phyloP scores from a whole-genome alignment of 1,284 basidiomycete genomes.

The Boletus holoroseus region DNA sequence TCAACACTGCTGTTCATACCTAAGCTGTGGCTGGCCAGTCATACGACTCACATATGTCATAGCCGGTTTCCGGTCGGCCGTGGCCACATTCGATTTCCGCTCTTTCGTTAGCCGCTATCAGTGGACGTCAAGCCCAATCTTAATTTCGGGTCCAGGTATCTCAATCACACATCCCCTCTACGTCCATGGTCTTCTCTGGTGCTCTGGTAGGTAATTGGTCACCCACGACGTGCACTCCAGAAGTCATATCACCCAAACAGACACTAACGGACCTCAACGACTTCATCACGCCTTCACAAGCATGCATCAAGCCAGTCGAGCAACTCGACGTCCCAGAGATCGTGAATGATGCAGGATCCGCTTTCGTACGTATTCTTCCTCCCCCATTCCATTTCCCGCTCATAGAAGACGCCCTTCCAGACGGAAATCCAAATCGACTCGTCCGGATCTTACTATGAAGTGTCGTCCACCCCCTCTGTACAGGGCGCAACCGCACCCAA shows the following conservation, averaged over 20 bases:
- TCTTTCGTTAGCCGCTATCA: not conserved
- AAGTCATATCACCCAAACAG: constrained; percentile 35
- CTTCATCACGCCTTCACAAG: constrained; percentile 95
- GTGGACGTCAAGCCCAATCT: not conserved
- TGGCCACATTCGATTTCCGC: constrained; percentile 2
- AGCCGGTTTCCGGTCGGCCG: not conserved
- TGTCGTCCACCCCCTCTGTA: constrained; percentile 35
- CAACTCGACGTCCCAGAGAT: constrained; percentile 48
- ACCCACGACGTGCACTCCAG: not conserved
- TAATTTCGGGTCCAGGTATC: not conserved
- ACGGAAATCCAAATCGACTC: constrained; percentile 88
- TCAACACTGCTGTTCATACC: too few relatives aligned
- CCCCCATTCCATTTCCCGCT: not conserved
- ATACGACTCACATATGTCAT: too few relatives aligned
- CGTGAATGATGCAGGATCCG: constrained; percentile 48
- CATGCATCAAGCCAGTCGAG: constrained; percentile 95
- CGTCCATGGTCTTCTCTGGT: constrained; percentile 82
- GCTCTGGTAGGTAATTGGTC: constrained; percentile 59
- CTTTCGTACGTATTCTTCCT: constrained; percentile 44
- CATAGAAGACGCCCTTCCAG: constrained; percentile 35
- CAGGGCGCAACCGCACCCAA: constrained; percentile 23
- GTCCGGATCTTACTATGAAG: constrained; percentile 75
- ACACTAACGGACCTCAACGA: constrained; percentile 95
- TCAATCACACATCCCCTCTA: not conserved
- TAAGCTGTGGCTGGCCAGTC: too few relatives aligned